phyloP scores from a whole-genome alignment of 441 rosid genomes.

The Syzygium malaccense region DNA sequence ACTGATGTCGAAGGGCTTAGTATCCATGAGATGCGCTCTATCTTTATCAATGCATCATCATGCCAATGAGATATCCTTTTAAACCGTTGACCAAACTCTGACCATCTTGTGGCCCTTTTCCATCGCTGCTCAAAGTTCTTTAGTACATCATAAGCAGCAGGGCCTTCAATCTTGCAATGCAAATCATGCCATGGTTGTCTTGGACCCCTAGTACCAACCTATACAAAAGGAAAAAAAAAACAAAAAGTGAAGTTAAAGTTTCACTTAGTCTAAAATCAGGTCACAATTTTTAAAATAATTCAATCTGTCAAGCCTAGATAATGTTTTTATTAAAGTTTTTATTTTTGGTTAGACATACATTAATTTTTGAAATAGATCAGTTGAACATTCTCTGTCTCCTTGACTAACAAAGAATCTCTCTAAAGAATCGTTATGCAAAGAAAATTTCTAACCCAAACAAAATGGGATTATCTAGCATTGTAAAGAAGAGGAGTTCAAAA shows the following conservation, averaged over 20 bases:
- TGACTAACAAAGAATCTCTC: not conserved
- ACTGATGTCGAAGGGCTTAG: constrained; percentile 45
- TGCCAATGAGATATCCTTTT: constrained; percentile 66
- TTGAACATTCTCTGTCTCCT: not conserved
- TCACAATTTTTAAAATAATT: not conserved
- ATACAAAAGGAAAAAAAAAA: not conserved
- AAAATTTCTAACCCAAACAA: not conserved
- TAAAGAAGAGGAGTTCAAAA: not conserved
- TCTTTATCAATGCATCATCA: constrained; percentile 71
- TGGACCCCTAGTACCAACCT: constrained; percentile 67
- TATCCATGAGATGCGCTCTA: constrained; percentile 87
- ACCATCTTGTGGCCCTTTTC: constrained; percentile 73
- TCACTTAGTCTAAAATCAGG: not conserved
- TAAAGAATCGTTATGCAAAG: not conserved
- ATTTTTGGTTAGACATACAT: not conserved
- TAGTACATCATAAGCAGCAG: constrained; percentile 87
- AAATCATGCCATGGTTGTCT: constrained; percentile 90
- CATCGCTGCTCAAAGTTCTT: constrained; percentile 89
- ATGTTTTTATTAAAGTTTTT: not conserved
- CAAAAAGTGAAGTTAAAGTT: not conserved
- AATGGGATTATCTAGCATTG: not conserved
- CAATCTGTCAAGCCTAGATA: not conserved
- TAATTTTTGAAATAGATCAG: not conserved
- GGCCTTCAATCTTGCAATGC: constrained; percentile 87
- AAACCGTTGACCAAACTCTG: constrained; percentile 51